A percentile compares a stretch with the other conserved stretches of the same genome.
Conservation (phyloP, 108 stramenopile species). For the Nitzschia sp. region DNA sequence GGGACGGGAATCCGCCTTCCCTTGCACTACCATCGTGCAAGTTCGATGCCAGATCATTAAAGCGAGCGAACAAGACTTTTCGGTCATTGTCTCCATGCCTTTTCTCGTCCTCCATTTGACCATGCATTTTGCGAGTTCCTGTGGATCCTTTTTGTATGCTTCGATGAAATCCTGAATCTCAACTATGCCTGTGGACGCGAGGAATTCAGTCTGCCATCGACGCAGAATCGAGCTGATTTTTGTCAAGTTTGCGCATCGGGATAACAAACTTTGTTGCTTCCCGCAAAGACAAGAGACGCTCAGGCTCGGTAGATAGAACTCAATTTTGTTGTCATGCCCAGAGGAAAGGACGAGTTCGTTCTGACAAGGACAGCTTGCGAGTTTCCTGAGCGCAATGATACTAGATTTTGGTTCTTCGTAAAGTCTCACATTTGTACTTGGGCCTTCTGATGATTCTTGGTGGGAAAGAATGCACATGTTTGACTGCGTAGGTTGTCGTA, state of each 20-base stretch:
- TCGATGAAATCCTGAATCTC: conserved; percentile 44
- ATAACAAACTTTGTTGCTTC: conserved; percentile 7
- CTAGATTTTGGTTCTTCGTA: no score
- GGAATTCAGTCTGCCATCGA: conserved; percentile 66
- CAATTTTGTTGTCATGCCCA: conserved; percentile 46
- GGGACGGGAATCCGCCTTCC: no score
- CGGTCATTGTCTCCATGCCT: conserved; percentile 31
- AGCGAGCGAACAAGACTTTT: conserved; percentile 58
- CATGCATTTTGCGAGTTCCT: conserved; percentile 45
- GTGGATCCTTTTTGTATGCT: conserved; percentile 28
- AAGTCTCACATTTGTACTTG: no score
- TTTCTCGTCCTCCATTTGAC: conserved; percentile 43
- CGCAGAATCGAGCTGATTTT: conserved; percentile 51
- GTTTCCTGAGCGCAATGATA: not conserved
- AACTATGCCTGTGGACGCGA: conserved; percentile 28
- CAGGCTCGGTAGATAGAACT: conserved; percentile 70
- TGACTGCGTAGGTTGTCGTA: not conserved
- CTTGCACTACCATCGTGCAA: conserved; percentile 41
- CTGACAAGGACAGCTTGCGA: not conserved
- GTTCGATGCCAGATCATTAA: conserved; percentile 63
- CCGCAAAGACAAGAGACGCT: conserved; percentile 59
- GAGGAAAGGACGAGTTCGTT: conserved; percentile 36
- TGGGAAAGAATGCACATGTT: no score
- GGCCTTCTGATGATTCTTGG: no score
- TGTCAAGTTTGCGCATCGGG: conserved; percentile 14